Evolutionary conservation across 208 protist species (phyloP).

Genomic region (Acanthamoeba polyphaga): DNA sequence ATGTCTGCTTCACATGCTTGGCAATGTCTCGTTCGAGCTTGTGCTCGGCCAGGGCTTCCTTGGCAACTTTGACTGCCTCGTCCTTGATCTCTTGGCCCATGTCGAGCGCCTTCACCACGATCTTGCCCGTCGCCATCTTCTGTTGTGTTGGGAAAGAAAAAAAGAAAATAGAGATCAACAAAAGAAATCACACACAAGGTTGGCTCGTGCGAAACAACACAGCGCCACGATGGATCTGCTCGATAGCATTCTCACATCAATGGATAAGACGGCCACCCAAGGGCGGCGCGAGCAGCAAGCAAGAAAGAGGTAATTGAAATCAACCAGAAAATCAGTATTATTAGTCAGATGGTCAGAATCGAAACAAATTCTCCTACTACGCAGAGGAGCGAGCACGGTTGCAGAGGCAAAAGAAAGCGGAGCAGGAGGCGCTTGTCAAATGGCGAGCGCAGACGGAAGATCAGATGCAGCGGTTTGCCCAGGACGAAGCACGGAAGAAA

Average conservation of each 20-base stretch:
- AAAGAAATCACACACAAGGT: background rate
- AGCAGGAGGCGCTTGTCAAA: slow-evolving; percentile 8
- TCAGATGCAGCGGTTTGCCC: background rate
- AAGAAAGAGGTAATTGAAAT: background rate
- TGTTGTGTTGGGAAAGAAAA: background rate
- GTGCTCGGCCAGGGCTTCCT: slow-evolving; percentile 98
- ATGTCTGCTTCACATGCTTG: slow-evolving; percentile 99
- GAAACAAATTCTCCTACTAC: background rate
- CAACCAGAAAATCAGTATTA: background rate
- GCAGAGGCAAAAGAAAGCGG: slow-evolving; percentile 27
- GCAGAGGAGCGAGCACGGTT: slow-evolving; percentile 21
- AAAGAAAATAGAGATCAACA: background rate
- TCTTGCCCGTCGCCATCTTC: slow-evolving; percentile 69
- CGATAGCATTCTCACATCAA: slow-evolving; percentile 51
- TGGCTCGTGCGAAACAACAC: too few relatives aligned
- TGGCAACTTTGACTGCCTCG: slow-evolving; percentile 98
- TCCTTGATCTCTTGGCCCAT: slow-evolving; percentile 98
- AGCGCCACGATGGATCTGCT: slow-evolving; percentile 24
- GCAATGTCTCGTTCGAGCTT: slow-evolving; percentile 99
- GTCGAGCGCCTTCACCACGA: slow-evolving; percentile 95
- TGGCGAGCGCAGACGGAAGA: slow-evolving; percentile 14
- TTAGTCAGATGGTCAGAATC: background rate
- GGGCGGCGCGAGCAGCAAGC: background rate
- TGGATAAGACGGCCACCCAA: slow-evolving; percentile 64
- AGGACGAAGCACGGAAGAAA: background rate